Base-by-base conservation (phyloP, 148 eudicot species). In the Camellia sinensis region DNA sequence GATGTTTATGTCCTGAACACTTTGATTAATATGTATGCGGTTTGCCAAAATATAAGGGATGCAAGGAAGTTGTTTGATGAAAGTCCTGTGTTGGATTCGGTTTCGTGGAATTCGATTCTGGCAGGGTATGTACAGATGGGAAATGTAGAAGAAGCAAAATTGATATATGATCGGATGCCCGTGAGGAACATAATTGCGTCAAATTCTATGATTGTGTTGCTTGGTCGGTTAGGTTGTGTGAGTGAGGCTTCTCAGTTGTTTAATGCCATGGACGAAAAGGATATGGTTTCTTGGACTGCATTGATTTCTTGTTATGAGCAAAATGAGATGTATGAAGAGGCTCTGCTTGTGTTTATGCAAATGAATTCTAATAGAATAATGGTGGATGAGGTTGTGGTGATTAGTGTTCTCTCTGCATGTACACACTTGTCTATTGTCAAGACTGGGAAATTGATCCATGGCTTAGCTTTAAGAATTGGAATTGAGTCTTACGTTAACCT, bases 251-350 rank as follows among this genome's bases (percentile, higher is more conserved):
- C 14, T 50, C 14, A 73, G 29, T 70, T 93, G 78, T 93, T 93
- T 61, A 73, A 80, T 80, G 83, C 78, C 65, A 73, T 93, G 89
- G 76, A 41, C 37, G 86, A 81, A 62, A 89, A 80, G 81, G 94
- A 93, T 86, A 54, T 89, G 85, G 89, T 93, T 57, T 87, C 97
- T 1, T 93, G 97, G 94, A 93, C 92, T 73, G 89, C 93, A 0
- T 70, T 93, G 83, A 90, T 89, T 71, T 88, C 94, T 48, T 87
- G 92, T 80, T 91, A 87, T 78, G 94, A 89, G 84, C 87, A 92
- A 78, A 91, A 87, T 84, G 85, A 56, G 72, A 86, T 85, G 89
- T 86, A 81, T 83, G 76, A 80, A 68, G 89, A 88, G 78, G 94
- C 92, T 61, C 59, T 93, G 83, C 37, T 79, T 76, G 13, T 83